phyloP scores from a whole-genome alignment of 305 asterid genomes.

The Fraxinus ornus region DNA sequence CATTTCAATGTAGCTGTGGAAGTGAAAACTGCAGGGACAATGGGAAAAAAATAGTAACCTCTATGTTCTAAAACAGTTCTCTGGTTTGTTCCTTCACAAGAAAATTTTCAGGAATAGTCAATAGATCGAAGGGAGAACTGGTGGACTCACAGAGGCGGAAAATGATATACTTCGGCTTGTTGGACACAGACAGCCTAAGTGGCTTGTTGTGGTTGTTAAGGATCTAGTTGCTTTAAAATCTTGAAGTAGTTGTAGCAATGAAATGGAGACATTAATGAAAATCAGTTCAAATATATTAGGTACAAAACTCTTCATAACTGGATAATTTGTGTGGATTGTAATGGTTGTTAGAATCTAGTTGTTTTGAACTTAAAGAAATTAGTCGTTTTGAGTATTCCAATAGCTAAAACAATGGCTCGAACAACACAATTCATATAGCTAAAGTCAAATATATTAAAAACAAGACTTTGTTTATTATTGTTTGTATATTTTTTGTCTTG shows the following conservation, averaged over 20 bases:
- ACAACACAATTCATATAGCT: neutral
- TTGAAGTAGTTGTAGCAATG: neutral
- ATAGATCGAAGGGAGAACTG: neutral
- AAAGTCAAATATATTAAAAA: neutral
- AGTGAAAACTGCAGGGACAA: slow-evolving; percentile 52
- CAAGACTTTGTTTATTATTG: neutral
- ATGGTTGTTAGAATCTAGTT: neutral
- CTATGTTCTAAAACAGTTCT: slow-evolving; percentile 1
- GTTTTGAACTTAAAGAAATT: neutral
- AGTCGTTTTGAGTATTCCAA: neutral
- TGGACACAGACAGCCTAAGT: neutral
- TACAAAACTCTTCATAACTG: neutral
- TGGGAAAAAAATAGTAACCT: slow-evolving; percentile 18
- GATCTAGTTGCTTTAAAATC: neutral
- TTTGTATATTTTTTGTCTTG: neutral
- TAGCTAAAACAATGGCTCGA: neutral
- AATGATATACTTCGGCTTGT: neutral
- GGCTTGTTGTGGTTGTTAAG: neutral
- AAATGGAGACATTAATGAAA: neutral
- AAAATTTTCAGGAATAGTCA: neutral
- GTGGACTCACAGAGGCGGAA: neutral
- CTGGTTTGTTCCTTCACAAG: neutral
- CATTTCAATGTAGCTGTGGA: slow-evolving; percentile 61
- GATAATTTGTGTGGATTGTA: neutral
- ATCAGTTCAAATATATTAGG: neutral